Conservation (phyloP, 2,329 filamentous ascomycete species). For the Lachnellula hyalina region DNA sequence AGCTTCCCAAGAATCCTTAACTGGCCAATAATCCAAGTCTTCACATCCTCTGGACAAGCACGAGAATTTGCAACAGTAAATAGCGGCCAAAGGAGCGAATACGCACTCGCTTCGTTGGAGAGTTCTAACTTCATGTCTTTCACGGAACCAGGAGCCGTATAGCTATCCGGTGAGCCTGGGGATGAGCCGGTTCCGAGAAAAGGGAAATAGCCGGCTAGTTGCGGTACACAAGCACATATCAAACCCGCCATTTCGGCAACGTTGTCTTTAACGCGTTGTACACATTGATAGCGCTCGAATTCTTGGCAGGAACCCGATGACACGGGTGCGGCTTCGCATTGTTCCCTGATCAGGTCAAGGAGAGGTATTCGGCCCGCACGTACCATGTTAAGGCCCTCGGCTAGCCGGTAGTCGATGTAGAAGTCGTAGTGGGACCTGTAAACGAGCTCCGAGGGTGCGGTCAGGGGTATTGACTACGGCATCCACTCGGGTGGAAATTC, state of each 20-base stretch:
- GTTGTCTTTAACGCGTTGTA: background rate
- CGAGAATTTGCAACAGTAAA: conserved; percentile 2
- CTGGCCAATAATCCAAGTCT: conserved; percentile 2
- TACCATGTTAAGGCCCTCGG: conserved; percentile 9
- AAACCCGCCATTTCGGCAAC: background rate
- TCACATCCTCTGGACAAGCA: background rate
- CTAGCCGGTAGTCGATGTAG: conserved; percentile 9
- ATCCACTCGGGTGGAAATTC: background rate
- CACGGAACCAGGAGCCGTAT: background rate
- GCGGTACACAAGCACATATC: conserved; percentile 7
- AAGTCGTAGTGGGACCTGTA: conserved; percentile 13
- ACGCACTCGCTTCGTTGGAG: background rate
- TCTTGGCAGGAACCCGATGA: background rate
- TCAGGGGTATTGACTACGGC: background rate
- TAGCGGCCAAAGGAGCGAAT: conserved; percentile 9
- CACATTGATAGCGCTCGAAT: background rate
- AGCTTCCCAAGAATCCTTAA: background rate
- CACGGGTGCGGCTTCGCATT: background rate
- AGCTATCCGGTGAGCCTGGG: background rate
- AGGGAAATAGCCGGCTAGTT: conserved; percentile 3
- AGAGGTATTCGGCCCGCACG: conserved; percentile 10
- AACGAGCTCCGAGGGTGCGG: conserved; percentile 1
- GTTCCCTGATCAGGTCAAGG: background rate
- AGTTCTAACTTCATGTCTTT: background rate
- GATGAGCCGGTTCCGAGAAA: background rate